A percentile compares a stretch with the other conserved stretches of the same genome.
Evolutionary conservation across 106 monocot species (phyloP).

Genomic region (Dendrobium officinale): DNA sequence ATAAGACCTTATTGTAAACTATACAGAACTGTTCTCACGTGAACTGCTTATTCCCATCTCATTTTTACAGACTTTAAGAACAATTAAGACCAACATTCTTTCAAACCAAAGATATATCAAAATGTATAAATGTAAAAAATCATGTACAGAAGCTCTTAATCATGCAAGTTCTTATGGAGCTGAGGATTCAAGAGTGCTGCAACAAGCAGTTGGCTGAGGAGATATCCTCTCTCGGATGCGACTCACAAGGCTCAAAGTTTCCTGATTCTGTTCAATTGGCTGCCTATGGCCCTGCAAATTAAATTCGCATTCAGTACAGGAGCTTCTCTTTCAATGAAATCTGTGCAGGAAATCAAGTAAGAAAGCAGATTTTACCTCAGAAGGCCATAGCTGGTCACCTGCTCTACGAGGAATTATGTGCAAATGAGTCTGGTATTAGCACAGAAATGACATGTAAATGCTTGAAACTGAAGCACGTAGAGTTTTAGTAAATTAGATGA

Average conservation of each 20-base stretch:
- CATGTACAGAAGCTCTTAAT: background rate
- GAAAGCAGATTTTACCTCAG: slow-evolving; percentile 42
- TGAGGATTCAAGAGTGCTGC: slow-evolving; percentile 1
- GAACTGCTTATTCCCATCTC: background rate
- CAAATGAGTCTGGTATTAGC: slow-evolving; percentile 66
- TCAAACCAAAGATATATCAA: background rate
- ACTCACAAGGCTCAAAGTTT: slow-evolving; percentile 13
- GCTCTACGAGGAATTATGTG: slow-evolving; percentile 91
- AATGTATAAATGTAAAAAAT: background rate
- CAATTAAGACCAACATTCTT: background rate
- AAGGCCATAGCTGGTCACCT: slow-evolving; percentile 74
- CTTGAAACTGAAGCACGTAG: background rate
- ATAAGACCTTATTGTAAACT: background rate
- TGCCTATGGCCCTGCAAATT: slow-evolving; percentile 15
- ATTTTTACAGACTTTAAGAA: background rate
- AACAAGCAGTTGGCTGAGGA: background rate
- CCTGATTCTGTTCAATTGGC: slow-evolving; percentile 10
- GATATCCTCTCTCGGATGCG: slow-evolving; percentile 11
- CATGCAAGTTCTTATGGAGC: slow-evolving; percentile 12
- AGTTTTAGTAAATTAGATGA: background rate
- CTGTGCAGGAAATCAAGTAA: background rate
- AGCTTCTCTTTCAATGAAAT: background rate
- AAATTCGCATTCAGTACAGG: background rate
- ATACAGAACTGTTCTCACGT: background rate
- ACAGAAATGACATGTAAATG: background rate